phyloP scores from a whole-genome alignment of 495 filamentous ascomycete species.

The Daldinia concentrica region DNA sequence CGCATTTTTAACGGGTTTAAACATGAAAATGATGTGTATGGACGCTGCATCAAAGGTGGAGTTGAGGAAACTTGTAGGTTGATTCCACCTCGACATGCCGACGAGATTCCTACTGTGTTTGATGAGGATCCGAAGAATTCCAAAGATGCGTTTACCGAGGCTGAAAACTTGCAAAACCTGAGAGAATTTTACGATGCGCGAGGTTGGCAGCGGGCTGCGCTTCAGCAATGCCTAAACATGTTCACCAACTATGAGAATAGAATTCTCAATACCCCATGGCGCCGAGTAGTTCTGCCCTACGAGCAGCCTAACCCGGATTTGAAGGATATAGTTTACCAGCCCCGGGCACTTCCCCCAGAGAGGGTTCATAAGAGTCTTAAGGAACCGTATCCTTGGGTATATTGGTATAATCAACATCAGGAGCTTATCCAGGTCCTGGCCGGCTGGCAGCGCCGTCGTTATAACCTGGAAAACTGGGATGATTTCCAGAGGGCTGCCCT shows the following conservation, averaged over 20 bases:
- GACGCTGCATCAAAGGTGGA: conserved; percentile 14
- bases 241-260: conserved; percentile 39
- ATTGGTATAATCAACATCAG: conserved; percentile 26
- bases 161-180: background rate
- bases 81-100: background rate
- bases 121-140: background rate
- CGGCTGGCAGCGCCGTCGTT: conserved; percentile 36
- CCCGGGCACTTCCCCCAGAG: conserved; percentile 23
- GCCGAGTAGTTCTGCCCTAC: conserved; percentile 47
- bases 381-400: conserved; percentile 43
- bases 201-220: conserved; percentile 52
- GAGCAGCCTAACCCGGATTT: conserved; percentile 26
- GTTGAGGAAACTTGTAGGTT: background rate
- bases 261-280: conserved; percentile 40
- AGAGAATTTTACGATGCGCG: conserved; percentile 38
- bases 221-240: conserved; percentile 51
- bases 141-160: background rate
- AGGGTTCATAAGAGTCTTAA: conserved; percentile 18
- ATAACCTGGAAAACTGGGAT: conserved; percentile 27
- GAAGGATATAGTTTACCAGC: conserved; percentile 35
- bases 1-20: conserved; percentile 11
- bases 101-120: conserved; percentile 3
- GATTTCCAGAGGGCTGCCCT: conserved; percentile 36
- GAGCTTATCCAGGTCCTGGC: conserved; percentile 32
- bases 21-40: conserved; percentile 24